Evolutionary conservation across 2,329 filamentous ascomycete species (phyloP), one percentile per base, ranked within the genome.

Genomic region (Colletotrichum agaves): DNA sequence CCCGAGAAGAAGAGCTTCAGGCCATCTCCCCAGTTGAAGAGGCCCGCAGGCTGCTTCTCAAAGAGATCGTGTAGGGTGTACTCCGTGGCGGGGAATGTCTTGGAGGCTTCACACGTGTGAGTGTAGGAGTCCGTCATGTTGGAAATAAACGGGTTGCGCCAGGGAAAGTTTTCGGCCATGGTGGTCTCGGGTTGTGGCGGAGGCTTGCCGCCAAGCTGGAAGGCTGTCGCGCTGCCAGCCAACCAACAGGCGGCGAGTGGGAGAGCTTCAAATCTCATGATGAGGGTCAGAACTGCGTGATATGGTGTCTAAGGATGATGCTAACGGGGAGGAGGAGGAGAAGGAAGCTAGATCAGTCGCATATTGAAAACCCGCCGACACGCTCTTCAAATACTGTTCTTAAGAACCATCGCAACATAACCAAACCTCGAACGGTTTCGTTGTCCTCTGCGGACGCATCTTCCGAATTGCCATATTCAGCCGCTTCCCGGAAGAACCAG

Each of bases 61-160:
- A 75, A 75, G 33, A 84, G 76, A 71, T 84, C 79, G 69, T 82
- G 78, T 35, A 84, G 81, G 46, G 80, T 79, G 73, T 78, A 83
- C 72, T 84, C 80, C 7, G 69, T 67, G 3, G 80, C 82, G 4
- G 68, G 17, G 72, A 84, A 82, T 17, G 74, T 77, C 55, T 67
- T 68, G 39, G 74, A 71, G 19, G 74, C 74, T 33, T 77, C 74
- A 73, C 82, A 84, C 15, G 73, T 57, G 6, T 78, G 63, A 3
- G 74, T 70, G 70, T 80, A 82, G 35, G 72, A 68, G 39, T 73
- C 70, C 21, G 69, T 46, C 12, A 71, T 69, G 11, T 57, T 52
- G 49, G 72, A 57, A 5, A 68, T 58, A 75, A 83, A 83, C 4
- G 82, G 81, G 68, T 83, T 73, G 37, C 72, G 70, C 80, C 81